phyloP scores from a whole-genome alignment of 208 protist species.

The Trypanosoma boissoni region DNA sequence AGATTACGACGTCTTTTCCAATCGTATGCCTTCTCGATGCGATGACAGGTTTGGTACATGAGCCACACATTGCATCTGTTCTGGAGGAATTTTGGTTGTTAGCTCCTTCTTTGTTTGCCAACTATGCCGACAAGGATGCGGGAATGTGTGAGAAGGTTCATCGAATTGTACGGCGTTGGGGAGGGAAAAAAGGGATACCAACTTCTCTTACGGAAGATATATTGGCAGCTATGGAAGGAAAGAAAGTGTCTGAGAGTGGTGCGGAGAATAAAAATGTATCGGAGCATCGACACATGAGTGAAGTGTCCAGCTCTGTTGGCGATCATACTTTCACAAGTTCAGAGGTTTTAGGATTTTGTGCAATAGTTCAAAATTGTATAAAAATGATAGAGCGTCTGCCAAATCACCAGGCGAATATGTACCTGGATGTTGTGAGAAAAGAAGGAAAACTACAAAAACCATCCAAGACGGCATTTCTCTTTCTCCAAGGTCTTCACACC shows the following conservation, averaged over 20 bases:
- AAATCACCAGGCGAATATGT: constrained; percentile 34
- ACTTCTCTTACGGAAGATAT: constrained; percentile 24
- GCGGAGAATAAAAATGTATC: neutral
- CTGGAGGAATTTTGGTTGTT: constrained; percentile 55
- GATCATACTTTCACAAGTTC: constrained; percentile 9
- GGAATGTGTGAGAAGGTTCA: constrained; percentile 51
- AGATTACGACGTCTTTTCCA: constrained; percentile 49
- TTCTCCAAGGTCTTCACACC: constrained; percentile 45
- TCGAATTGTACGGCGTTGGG: constrained; percentile 59
- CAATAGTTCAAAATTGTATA: constrained; percentile 48
- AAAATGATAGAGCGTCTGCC: constrained; percentile 64
- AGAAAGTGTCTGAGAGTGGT: neutral
- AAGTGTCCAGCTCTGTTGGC: neutral
- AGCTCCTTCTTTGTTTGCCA: constrained; percentile 30
- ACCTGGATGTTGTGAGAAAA: constrained; percentile 39
- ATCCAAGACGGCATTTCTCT: constrained; percentile 33
- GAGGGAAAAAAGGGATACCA: constrained; percentile 32
- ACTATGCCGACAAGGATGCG: constrained; percentile 26
- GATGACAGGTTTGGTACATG: constrained; percentile 24
- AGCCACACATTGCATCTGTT: constrained; percentile 23
- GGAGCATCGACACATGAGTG: neutral
- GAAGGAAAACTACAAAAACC: constrained; percentile 38
- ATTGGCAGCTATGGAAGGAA: constrained; percentile 32
- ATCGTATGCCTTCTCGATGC: constrained; percentile 74
- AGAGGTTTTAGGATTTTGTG: constrained; percentile 44